phyloP scores from a whole-genome alignment of 306 rosid genomes.

The Cicer yamashitae region DNA sequence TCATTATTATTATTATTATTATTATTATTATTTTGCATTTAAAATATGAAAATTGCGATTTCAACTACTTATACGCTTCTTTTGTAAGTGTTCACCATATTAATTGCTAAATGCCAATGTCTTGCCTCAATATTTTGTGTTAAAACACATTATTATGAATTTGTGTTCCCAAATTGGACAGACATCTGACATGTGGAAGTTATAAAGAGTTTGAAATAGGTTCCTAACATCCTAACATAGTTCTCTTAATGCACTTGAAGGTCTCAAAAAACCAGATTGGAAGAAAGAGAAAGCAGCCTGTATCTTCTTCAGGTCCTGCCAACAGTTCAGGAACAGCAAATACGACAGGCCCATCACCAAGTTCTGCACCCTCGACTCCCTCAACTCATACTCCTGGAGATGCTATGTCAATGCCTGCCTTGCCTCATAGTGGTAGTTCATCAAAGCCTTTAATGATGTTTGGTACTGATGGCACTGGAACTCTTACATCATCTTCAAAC shows the following conservation, averaged over 20 bases:
- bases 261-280: constrained; percentile 94
- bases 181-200: background rate
- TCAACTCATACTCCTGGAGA: constrained; percentile 99
- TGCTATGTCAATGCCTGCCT: constrained; percentile 91
- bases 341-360: constrained; percentile 95
- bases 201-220: constrained; percentile 26
- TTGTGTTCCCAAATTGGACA: no score
- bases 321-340: constrained; percentile 98
- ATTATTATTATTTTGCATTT: background rate
- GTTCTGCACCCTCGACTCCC: constrained; percentile 99
- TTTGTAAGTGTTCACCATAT: constrained; percentile 11
- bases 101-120: background rate
- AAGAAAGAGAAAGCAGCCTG: constrained; percentile 98
- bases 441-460: constrained; percentile 93
- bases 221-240: constrained; percentile 60
- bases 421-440: constrained; percentile 85
- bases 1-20: background rate
- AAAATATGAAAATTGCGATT: constrained; percentile 21
- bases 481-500: constrained; percentile 91
- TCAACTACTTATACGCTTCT: constrained; percentile 18
- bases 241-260: constrained; percentile 60
- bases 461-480: constrained; percentile 78
- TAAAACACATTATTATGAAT: no score
- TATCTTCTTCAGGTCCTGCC: constrained; percentile 98
- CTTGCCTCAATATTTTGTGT: background rate